Evolutionary conservation across 208 protist genomes (phyloP).

Genomic region (Phytomonas francai): DNA sequence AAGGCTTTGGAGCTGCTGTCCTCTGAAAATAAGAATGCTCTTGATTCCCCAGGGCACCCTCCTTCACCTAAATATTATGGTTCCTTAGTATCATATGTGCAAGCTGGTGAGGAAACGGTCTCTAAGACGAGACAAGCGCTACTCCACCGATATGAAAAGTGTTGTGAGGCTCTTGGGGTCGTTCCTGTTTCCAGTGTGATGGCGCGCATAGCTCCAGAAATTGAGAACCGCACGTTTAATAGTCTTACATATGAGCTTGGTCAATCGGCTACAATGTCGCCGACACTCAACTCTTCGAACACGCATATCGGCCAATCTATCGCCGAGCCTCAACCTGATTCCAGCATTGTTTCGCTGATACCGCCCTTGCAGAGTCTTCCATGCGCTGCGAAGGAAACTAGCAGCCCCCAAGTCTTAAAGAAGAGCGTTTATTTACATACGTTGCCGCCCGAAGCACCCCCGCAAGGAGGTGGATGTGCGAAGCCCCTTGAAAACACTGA

Average conservation of each 20-base stretch:
- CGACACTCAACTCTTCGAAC: not conserved
- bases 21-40: not conserved
- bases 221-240: not conserved
- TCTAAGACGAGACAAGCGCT: not conserved
- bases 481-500: not conserved
- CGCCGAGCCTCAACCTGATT: not conserved
- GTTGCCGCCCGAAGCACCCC: not conserved
- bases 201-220: not conserved
- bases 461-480: not conserved
- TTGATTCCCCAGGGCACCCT: not conserved
- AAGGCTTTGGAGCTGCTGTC: not conserved
- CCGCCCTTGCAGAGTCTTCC: not conserved
- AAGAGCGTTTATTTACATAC: not conserved
- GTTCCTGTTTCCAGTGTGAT: slow-evolving; percentile 1
- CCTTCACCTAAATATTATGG: not conserved
- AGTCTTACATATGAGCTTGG: not conserved
- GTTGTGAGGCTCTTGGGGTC: not conserved
- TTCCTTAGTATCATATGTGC: not conserved
- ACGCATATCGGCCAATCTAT: not conserved
- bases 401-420: not conserved
- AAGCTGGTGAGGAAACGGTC: not conserved
- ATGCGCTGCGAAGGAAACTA: not conserved
- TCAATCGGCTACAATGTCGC: not conserved
- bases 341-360: not conserved
- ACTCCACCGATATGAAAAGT: not conserved